phyloP scores from a whole-genome alignment of 2,329 filamentous ascomycete genomes.

The Pyrenophora graminea region DNA sequence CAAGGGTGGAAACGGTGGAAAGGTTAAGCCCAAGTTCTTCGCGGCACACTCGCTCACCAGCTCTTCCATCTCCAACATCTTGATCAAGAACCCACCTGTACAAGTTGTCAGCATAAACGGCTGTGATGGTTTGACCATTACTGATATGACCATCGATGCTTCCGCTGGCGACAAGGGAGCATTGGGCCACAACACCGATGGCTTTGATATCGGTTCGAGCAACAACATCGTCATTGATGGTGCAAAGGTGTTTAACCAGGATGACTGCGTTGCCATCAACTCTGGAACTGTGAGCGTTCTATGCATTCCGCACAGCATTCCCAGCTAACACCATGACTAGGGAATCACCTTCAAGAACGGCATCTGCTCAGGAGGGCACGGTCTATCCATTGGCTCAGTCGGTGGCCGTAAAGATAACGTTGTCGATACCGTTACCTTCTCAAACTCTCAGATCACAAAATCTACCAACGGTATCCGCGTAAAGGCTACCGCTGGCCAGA shows the following conservation, averaged over 20 bases:
- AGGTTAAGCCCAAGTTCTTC: slow-evolving; percentile 57
- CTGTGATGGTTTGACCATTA: slow-evolving; percentile 51
- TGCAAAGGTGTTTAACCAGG: slow-evolving; percentile 60
- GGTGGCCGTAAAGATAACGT: slow-evolving; percentile 59
- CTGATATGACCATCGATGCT: slow-evolving; percentile 60
- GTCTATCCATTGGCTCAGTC: slow-evolving; percentile 62
- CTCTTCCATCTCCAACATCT: slow-evolving; percentile 55
- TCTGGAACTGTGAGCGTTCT: slow-evolving; percentile 49
- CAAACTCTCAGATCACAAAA: slow-evolving; percentile 54
- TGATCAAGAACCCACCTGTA: slow-evolving; percentile 59
- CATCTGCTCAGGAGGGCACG: slow-evolving; percentile 59
- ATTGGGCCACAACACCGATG: slow-evolving; percentile 58
- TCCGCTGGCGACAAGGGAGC: slow-evolving; percentile 53
- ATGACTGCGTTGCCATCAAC: slow-evolving; percentile 64
- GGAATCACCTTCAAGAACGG: slow-evolving; percentile 45
- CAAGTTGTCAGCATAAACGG: slow-evolving; percentile 56
- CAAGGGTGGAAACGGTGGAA: slow-evolving; percentile 53
- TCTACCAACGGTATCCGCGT: slow-evolving; percentile 62
- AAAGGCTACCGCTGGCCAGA: slow-evolving; percentile 59
- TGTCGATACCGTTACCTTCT: slow-evolving; percentile 59
- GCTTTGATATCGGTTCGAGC: slow-evolving; percentile 59
- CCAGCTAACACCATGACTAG: slow-evolving; percentile 9
- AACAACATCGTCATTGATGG: slow-evolving; percentile 55
- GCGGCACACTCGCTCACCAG: slow-evolving; percentile 56
- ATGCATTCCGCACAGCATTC: slow-evolving; percentile 2